Evolutionary conservation across 1,139 yeast species (phyloP).

Genomic region (Hyphopichia burtonii): DNA sequence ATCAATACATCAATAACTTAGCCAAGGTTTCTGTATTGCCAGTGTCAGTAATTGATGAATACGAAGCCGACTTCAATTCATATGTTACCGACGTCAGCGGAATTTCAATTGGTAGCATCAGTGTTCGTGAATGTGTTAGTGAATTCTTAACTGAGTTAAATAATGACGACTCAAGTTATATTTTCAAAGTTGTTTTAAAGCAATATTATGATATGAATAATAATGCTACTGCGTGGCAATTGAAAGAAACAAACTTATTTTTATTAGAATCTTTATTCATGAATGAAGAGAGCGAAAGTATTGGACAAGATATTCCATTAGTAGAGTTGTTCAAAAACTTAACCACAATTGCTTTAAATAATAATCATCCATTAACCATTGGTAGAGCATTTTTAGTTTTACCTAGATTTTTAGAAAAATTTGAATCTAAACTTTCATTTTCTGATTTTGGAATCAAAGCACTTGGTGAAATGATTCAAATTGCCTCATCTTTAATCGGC

Average conservation of each 20-base stretch:
- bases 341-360: slow-evolving; percentile 10
- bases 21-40: slow-evolving; percentile 26
- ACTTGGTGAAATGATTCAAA: slow-evolving; percentile 32
- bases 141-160: slow-evolving; percentile 51
- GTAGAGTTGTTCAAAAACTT: slow-evolving; percentile 22
- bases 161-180: slow-evolving; percentile 27
- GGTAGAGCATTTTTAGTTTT: slow-evolving; percentile 48
- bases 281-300: slow-evolving; percentile 39
- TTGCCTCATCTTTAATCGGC: slow-evolving; percentile 20
- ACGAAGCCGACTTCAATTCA: slow-evolving; percentile 56
- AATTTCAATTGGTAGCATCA: slow-evolving; percentile 40
- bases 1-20: slow-evolving; percentile 20
- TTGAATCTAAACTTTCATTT: slow-evolving; percentile 31
- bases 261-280: slow-evolving; percentile 42
- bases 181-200: slow-evolving; percentile 23
- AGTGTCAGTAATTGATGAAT: slow-evolving; percentile 27
- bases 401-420: slow-evolving; percentile 59
- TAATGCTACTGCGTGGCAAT: slow-evolving; percentile 17
- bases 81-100: slow-evolving; percentile 77
- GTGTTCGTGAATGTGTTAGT: slow-evolving; percentile 53
- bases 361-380: slow-evolving; percentile 31
- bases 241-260: slow-evolving; percentile 40
- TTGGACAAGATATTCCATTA: slow-evolving; percentile 18
- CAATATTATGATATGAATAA: slow-evolving; percentile 9
- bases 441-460: slow-evolving; percentile 37